Evolutionary conservation across 2,329 filamentous ascomycete species (phyloP).

Genomic region (Exophiala calicioides): DNA sequence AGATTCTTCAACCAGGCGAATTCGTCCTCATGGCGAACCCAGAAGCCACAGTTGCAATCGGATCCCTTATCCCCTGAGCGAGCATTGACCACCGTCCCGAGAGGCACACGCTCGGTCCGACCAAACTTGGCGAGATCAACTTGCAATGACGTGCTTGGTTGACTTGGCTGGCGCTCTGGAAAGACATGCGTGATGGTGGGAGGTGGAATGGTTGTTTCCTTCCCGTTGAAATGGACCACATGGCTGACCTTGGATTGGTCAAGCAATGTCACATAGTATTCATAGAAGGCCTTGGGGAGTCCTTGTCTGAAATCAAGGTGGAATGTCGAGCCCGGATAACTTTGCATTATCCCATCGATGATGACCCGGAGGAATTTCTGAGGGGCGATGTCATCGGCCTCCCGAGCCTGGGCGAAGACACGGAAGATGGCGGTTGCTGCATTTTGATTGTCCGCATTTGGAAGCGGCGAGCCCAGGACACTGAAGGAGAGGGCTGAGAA

Average conservation of each 20-base stretch:
- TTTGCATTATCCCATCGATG: conserved; percentile 44
- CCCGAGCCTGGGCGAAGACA: conserved; percentile 49
- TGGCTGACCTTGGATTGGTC: conserved; percentile 34
- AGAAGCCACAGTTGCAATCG: conserved; percentile 42
- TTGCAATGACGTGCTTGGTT: conserved; percentile 27
- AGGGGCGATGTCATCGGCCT: conserved; percentile 39
- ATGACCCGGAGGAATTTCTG: conserved; percentile 40
- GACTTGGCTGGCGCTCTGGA: conserved; percentile 31
- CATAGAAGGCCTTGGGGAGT: conserved; percentile 39
- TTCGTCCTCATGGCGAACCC: conserved; percentile 35
- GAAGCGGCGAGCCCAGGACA: conserved; percentile 34
- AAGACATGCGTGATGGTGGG: conserved; percentile 31
- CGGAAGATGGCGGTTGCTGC: conserved; percentile 46
- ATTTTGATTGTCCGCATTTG: conserved; percentile 44
- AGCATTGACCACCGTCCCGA: conserved; percentile 39
- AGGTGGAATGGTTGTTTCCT: conserved; percentile 30
- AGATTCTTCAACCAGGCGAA: conserved; percentile 35
- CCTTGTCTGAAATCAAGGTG: conserved; percentile 38
- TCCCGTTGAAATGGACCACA: conserved; percentile 32
- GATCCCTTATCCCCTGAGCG: conserved; percentile 40
- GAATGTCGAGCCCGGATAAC: conserved; percentile 42
- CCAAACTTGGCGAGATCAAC: conserved; percentile 32
- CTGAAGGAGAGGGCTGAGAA: conserved; percentile 37
- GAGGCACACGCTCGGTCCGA: conserved; percentile 32
- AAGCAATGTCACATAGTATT: conserved; percentile 35